Base-by-base conservation (phyloP, 73 alveolate genomes). In the Tetrahymena malaccensis region DNA sequence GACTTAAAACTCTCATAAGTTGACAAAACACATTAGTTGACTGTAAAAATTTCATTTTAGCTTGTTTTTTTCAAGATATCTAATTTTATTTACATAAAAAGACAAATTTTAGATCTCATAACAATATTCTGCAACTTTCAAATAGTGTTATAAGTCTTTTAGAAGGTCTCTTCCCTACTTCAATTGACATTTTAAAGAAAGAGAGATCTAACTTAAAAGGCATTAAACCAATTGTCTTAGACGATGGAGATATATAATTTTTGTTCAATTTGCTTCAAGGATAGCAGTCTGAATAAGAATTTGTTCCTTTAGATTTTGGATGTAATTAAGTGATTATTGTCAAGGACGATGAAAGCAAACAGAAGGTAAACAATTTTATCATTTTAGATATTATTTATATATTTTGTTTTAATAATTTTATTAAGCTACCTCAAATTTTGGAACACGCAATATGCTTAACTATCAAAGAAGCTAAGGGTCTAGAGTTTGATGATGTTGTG, bases 401-500 rank as follows among this genome's bases (percentile, higher is more conserved):
- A 10, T 56, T 4, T 22, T 13, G 15, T 10, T 4, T n/a, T 70
- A 70, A 70, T 70, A 8, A 27, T 22, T 70, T 70, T 50, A 50
- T 19, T 13, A 50, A 70, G 89, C 89, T 98, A 4, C 99, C 98
- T 19, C 94, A 58, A 2, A 93, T 97, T 83, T 95, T 98, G 8
- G 44, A 97, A 34, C 93, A 94, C 56, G 97, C 98, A 37, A 96
- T 98, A 13, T 96, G 98, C 85, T 96, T 98, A 34, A 98, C 99
- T 34, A 98, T 97, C 37, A 97, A 96, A 93, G 99, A 98, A 94
- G 98, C 98, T 17, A 98, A 98, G 85, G 99, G 99, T 21, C 94
- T 98, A 33, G 99, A 98, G 84, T 97, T 97, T 95, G 99, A 98
- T 43, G 99, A 98, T 95, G 98, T 98, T 17, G 97, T 98, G 34